These are phyloP conservation scores for Schizosaccharomyces japonicus DNA, from an alignment of 805 yeast species.

Conservation along the genomic window DNA sequence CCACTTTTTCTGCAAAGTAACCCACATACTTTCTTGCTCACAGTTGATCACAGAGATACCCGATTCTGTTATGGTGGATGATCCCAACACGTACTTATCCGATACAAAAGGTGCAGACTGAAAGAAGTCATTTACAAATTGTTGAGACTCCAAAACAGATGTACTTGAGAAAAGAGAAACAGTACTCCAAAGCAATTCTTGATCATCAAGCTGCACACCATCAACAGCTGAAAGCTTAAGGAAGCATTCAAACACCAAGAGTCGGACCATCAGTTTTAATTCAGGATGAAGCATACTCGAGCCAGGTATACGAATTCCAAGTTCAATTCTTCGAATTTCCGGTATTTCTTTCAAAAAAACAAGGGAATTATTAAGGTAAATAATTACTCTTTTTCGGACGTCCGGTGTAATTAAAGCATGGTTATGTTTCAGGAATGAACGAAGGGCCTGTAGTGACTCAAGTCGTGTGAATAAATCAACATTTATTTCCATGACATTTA, in stretches of 20 bases:
- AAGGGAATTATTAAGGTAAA: slow-evolving; percentile 24
- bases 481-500: slow-evolving; percentile 15
- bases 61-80: too few species aligned
- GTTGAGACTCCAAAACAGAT: too few species aligned
- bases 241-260: not conserved
- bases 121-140: too few species aligned
- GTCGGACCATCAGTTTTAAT: not conserved
- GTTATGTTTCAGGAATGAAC: slow-evolving; percentile 24
- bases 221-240: not conserved
- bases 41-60: too few species aligned
- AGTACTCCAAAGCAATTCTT: not conserved
- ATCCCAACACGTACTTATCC: too few species aligned
- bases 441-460: slow-evolving; percentile 32
- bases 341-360: slow-evolving; percentile 13
- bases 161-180: not conserved
- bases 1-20: too few species aligned
- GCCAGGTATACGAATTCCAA: not conserved
- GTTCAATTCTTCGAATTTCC: slow-evolving; percentile 4
- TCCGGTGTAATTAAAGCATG: slow-evolving; percentile 20
- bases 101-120: too few species aligned
- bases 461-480: slow-evolving; percentile 15
- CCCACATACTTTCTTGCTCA: too few species aligned
- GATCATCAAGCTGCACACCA: not conserved
- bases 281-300: not conserved
- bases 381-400: slow-evolving; percentile 24